These are phyloP conservation scores for Claviceps purpurea DNA, from an alignment of 2,329 filamentous ascomycete genomes.

Conservation along the genomic window DNA sequence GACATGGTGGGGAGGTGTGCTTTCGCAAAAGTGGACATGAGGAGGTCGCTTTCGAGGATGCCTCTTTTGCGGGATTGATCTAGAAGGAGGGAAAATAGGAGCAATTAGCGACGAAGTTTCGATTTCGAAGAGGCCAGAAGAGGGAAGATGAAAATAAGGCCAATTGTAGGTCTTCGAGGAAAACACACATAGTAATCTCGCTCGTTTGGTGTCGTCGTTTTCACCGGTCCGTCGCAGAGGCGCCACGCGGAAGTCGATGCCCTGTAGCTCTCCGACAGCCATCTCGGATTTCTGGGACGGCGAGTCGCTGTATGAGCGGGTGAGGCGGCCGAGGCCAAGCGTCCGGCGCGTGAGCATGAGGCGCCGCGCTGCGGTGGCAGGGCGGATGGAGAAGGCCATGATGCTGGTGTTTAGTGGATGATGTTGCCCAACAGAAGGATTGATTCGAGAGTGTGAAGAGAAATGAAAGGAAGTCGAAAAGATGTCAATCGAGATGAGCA, in stretches of 20 bases:
- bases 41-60: constrained; percentile 87
- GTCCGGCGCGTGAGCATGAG: not conserved
- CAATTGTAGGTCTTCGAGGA: constrained; percentile 1
- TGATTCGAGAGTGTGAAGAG: too few species aligned
- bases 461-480: not conserved
- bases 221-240: constrained; percentile 78
- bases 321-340: constrained; percentile 3
- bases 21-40: constrained; percentile 90
- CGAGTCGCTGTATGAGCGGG: not conserved
- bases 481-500: too few species aligned
- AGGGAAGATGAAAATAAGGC: too few species aligned
- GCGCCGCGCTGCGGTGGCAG: constrained; percentile 6
- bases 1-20: constrained; percentile 64
- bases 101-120: not conserved
- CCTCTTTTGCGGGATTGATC: constrained; percentile 96
- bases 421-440: too few species aligned
- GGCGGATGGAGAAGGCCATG: constrained; percentile 10
- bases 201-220: constrained; percentile 73
- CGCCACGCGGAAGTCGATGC: constrained; percentile 75
- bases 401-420: not conserved
- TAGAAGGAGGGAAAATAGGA: constrained; percentile 20
- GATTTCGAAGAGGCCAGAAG: too few species aligned
- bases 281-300: constrained; percentile 38
- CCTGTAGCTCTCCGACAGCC: constrained; percentile 75
- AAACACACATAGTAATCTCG: constrained; percentile 56